Evolutionary conservation across 805 yeast genomes (phyloP).

Genomic region (Candida germanica): DNA sequence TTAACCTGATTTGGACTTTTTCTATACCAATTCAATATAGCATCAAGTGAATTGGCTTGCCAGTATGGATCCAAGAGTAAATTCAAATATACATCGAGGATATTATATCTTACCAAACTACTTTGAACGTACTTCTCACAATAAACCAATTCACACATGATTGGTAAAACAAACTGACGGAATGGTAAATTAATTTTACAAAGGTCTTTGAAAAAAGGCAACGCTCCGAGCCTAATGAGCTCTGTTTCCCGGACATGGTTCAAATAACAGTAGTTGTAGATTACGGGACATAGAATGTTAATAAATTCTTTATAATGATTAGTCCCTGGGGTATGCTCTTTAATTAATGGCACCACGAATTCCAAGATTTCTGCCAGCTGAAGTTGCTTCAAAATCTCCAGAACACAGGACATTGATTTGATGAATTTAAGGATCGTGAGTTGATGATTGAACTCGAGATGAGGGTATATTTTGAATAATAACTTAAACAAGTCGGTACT

Average conservation of each 20-base stretch:
- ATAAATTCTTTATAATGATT: constrained; percentile 36
- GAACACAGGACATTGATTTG: constrained; percentile 39
- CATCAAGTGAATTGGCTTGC: constrained; percentile 55
- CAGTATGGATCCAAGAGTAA: constrained; percentile 51
- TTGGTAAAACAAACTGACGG: constrained; percentile 51
- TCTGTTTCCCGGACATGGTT: constrained; percentile 44
- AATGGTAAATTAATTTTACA: constrained; percentile 40
- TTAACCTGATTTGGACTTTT: constrained; percentile 22
- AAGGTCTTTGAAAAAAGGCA: constrained; percentile 42
- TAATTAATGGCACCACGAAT: constrained; percentile 35
- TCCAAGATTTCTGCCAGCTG: constrained; percentile 43
- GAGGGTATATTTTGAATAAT: constrained; percentile 37
- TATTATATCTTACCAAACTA: constrained; percentile 33
- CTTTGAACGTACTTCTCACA: constrained; percentile 39
- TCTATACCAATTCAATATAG: constrained; percentile 41
- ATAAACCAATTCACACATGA: constrained; percentile 51
- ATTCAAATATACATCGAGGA: constrained; percentile 36
- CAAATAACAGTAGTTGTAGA: constrained; percentile 52
- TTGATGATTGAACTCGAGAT: constrained; percentile 31
- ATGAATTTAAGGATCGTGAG: constrained; percentile 42
- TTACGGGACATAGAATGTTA: constrained; percentile 45
- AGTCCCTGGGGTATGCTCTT: constrained; percentile 24
- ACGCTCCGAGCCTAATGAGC: constrained; percentile 44
- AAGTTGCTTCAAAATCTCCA: constrained; percentile 29
- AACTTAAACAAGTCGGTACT: constrained; percentile 39